Evolutionary conservation across 2,329 filamentous ascomycete genomes (phyloP).

Genomic region (Phialemoniopsis sp.): DNA sequence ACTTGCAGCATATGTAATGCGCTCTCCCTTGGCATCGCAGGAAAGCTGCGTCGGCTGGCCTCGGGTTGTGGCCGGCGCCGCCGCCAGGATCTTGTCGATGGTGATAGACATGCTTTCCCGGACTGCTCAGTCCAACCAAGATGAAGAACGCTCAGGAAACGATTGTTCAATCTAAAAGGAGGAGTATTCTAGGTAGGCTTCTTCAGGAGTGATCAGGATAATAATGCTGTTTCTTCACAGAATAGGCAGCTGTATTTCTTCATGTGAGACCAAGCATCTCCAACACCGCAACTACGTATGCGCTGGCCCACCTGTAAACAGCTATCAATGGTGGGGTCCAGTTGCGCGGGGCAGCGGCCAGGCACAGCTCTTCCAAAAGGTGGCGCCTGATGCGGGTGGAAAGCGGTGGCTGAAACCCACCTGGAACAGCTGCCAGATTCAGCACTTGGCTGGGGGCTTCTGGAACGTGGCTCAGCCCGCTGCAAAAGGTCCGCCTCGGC

Average conservation of each 20-base stretch:
- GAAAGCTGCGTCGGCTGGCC: constrained; percentile 89
- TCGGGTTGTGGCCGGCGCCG: constrained; percentile 76
- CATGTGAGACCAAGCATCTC: not conserved
- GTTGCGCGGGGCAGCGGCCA: no score
- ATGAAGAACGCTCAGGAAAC: no score
- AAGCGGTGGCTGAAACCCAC: constrained; percentile 10
- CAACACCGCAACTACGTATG: no score
- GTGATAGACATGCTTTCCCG: constrained; percentile 42
- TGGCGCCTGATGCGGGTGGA: constrained; percentile 11
- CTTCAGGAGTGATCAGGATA: no score
- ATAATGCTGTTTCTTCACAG: no score
- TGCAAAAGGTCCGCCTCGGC: no score
- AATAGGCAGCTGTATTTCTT: no score
- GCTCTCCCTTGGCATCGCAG: constrained; percentile 81
- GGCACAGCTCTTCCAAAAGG: constrained; percentile 1
- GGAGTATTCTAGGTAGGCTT: no score
- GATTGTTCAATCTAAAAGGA: no score
- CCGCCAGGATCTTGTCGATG: constrained; percentile 72
- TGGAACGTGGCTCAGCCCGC: no score
- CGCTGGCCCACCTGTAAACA: no score
- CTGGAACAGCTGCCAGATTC: constrained; percentile 11
- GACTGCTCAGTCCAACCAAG: not conserved
- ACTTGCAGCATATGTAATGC: constrained; percentile 86
- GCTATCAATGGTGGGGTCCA: no score
- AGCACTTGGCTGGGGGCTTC: not conserved